phyloP scores from a whole-genome alignment of 148 eudicot genomes.

The Chenopodium berlandieri region DNA sequence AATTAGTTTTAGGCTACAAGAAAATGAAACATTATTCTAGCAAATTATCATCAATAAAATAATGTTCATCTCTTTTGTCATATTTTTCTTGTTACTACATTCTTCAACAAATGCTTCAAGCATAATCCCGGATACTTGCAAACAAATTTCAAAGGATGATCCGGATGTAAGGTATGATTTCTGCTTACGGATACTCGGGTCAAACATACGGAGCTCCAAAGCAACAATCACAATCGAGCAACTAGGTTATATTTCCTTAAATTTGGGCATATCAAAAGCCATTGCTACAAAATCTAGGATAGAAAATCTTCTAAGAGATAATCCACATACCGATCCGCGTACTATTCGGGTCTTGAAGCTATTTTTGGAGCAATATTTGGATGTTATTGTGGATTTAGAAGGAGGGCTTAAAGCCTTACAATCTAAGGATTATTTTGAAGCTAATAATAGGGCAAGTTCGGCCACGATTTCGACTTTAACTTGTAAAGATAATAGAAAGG shows the following conservation, averaged over 20 bases:
- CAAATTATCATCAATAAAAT: neutral
- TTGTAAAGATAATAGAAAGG: constrained; percentile 14
- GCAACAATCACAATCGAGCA: neutral
- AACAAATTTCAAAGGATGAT: constrained; percentile 4
- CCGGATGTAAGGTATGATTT: constrained; percentile 7
- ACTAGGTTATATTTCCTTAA: neutral
- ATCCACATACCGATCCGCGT: constrained; percentile 13
- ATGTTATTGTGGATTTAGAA: constrained; percentile 8
- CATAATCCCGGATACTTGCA: constrained; percentile 5
- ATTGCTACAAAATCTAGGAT: neutral
- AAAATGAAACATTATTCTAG: neutral
- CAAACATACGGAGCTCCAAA: constrained; percentile 10
- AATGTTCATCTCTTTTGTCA: neutral
- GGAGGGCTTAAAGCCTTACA: constrained; percentile 9
- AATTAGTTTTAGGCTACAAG: neutral
- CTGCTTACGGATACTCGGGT: constrained; percentile 6
- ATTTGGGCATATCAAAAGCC: constrained; percentile 2
- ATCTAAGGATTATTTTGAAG: neutral
- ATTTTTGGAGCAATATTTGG: constrained; percentile 11
- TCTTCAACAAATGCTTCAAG: neutral
- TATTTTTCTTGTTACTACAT: neutral
- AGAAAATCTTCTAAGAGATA: neutral
- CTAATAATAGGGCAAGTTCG: constrained; percentile 14
- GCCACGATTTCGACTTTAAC: neutral
- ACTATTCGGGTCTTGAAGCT: neutral